Conservation (phyloP, 176 grass and related monocot genomes). For the Ensete ventricosum region DNA sequence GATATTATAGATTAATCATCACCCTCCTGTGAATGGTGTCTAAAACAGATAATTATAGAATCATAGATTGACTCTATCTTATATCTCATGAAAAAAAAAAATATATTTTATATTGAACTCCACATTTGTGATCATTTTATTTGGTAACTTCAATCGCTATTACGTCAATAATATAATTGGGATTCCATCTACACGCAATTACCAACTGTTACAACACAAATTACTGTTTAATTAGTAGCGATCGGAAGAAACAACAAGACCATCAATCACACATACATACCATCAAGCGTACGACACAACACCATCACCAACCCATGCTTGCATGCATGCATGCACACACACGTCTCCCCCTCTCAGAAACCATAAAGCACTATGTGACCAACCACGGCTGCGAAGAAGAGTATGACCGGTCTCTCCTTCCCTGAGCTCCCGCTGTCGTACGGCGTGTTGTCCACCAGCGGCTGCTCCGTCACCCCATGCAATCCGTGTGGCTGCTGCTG, state of each 20-base stretch:
- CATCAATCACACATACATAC: background rate
- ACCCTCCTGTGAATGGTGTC: no score
- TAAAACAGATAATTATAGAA: no score
- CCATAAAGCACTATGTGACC: background rate
- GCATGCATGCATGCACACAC: background rate
- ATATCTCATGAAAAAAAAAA: no score
- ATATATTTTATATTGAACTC: no score
- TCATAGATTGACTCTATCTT: no score
- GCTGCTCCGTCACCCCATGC: slow-evolving; percentile 27
- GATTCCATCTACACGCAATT: no score
- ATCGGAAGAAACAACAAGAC: background rate
- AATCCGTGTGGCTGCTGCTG: background rate
- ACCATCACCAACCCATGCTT: background rate
- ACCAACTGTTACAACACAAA: background rate
- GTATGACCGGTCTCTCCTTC: background rate
- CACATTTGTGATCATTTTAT: no score
- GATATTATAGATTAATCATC: no score
- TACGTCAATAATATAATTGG: no score
- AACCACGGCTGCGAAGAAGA: background rate
- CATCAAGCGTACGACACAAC: background rate
- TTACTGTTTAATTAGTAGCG: background rate
- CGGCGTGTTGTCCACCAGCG: slow-evolving; percentile 70
- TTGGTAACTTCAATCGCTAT: no score
- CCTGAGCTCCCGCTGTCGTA: slow-evolving; percentile 51
- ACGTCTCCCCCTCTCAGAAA: background rate